Base-by-base conservation (phyloP, 78 protist genomes). In the Dictyostelium brefeldianum region DNA sequence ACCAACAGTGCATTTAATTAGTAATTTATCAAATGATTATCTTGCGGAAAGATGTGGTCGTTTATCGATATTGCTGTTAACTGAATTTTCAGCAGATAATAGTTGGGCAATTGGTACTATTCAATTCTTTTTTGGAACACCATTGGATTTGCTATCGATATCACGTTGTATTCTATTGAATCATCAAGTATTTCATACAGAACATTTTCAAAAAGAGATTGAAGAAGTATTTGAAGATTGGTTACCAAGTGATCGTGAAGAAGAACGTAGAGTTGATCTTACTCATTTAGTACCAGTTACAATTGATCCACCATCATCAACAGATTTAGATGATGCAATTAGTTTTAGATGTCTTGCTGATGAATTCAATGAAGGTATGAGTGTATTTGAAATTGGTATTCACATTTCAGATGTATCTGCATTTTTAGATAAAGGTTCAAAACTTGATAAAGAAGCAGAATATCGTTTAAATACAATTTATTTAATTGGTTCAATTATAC, bases 281-380 rank as follows among this genome's bases (percentile, higher is more conserved):
- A 87, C 93, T 4, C 93, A 87, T 36, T 65, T 87, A 22, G 51
- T 53, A 2, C 93, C 93, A 1, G 84, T 87, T 9, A 87, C 93
- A 4, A 87, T 87, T n/a, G 93, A 87, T 51, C 93, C 93, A 65
- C 93, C 93, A 10, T 77, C 93, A 7, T 77, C 84, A 4, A 87
- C 93, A 41, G 93, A 87, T 64, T 78, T 87, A 12, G 93, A 87
- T 51, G 93, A 87, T 65, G 93, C 93, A 12, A 74, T 87, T 5
- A 51, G 74, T 22, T 87, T 87, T 48, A 29, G 93, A 22, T 67
- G 59, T 27, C 22, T 87, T 0, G n/a, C 83, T 10, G 83, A 74
- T 15, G 93, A 87, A 73, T 36, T 50, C 15, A 50, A 50, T 22
- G 93, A 87, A 51, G 93, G 93, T 11, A 29, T 59, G 69, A 14